Evolutionary conservation across 441 rosid species (phyloP).

Genomic region (Erodium texanum): DNA sequence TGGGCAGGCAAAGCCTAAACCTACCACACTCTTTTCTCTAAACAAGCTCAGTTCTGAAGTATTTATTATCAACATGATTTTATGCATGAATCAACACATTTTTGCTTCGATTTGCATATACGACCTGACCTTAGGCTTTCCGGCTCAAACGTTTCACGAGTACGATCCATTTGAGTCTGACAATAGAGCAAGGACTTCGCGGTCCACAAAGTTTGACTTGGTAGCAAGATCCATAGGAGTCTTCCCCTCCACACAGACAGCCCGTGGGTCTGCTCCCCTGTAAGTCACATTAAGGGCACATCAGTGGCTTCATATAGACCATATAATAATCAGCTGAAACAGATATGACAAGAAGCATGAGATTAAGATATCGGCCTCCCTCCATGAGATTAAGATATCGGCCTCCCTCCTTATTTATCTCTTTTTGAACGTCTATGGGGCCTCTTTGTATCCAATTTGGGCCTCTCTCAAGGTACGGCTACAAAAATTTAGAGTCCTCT

Average conservation of each 20-base stretch:
- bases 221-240: constrained; percentile 44
- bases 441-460: no score
- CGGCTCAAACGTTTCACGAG: not conserved
- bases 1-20: constrained; percentile 2
- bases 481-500: no score
- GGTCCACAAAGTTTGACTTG: constrained; percentile 43
- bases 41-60: not conserved
- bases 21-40: constrained; percentile 1
- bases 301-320: constrained; percentile 2
- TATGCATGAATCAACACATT: constrained; percentile 1
- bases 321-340: not conserved
- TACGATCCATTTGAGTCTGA: constrained; percentile 32
- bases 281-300: constrained; percentile 17
- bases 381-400: no score
- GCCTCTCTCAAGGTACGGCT: no score
- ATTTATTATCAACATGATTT: constrained; percentile 1
- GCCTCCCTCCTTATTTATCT: no score
- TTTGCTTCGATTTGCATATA: not conserved
- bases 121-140: not conserved
- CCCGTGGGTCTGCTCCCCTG: constrained; percentile 88
- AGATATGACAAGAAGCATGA: not conserved
- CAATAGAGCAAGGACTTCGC: constrained; percentile 48
- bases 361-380: no score
- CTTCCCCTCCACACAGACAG: constrained; percentile 43
- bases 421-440: no score